phyloP scores from a whole-genome alignment of 306 rosid species.

The Cucurbita moschata region DNA sequence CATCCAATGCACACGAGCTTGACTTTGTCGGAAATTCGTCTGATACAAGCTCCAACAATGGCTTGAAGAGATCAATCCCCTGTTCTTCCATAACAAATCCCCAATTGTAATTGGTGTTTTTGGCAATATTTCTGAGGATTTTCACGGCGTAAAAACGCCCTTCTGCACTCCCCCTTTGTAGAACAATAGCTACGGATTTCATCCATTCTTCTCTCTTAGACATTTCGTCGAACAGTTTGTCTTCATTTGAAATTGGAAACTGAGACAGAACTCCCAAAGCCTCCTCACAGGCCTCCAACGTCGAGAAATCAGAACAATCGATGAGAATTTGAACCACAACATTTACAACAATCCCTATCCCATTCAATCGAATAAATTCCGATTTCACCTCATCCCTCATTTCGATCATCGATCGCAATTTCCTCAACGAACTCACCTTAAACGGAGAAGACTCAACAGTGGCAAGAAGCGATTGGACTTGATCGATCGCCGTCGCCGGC shows the following conservation, averaged over 20 bases:
- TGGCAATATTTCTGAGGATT: constrained; percentile 18
- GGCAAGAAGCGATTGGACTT: constrained; percentile 15
- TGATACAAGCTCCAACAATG: constrained; percentile 34
- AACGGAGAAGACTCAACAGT: constrained; percentile 37
- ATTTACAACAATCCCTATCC: constrained; percentile 18
- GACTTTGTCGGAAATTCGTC: constrained; percentile 33
- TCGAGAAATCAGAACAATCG: constrained; percentile 19
- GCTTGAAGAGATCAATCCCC: constrained; percentile 33
- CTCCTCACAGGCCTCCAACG: constrained; percentile 38
- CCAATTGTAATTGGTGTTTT: constrained; percentile 21
- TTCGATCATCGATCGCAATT: constrained; percentile 27
- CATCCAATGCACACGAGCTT: constrained; percentile 24
- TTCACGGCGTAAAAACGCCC: constrained; percentile 22
- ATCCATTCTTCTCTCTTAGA: constrained; percentile 20
- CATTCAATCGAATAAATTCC: constrained; percentile 15
- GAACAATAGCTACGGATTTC: constrained; percentile 23
- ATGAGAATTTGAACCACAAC: constrained; percentile 18
- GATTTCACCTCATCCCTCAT: constrained; percentile 1
- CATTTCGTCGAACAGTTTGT: constrained; percentile 6
- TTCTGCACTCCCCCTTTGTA: constrained; percentile 33
- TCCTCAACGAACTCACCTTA: constrained; percentile 31
- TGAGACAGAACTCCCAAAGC: constrained; percentile 25
- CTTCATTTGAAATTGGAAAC: constrained; percentile 14
- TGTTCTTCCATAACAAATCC: constrained; percentile 21
- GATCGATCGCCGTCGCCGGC: constrained; percentile 3